These are phyloP conservation scores for Fusarium incarnatum DNA, from an alignment of 2,329 filamentous ascomycete species.

Conservation along the genomic window DNA sequence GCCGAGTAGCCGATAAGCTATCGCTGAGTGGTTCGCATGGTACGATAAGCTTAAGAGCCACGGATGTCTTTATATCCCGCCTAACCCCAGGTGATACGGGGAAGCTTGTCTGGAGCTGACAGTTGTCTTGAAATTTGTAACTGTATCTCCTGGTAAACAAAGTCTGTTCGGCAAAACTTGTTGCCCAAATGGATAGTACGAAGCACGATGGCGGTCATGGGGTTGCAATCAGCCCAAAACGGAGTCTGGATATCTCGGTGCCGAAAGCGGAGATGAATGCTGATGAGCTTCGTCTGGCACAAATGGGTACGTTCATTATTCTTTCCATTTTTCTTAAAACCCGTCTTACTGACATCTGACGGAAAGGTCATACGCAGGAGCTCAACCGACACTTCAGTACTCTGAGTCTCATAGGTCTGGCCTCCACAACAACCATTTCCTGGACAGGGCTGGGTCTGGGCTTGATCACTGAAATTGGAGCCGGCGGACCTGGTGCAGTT, in stretches of 20 bases:
- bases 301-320: background rate
- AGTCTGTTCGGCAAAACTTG: rapidly evolving
- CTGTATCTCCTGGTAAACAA: background rate
- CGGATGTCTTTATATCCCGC: background rate
- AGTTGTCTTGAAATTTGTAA: background rate
- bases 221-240: background rate
- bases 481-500: slow-evolving; percentile 6
- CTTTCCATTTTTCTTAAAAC: rapidly evolving
- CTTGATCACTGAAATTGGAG: slow-evolving; percentile 6
- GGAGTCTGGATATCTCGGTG: background rate
- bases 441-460: background rate
- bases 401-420: background rate
- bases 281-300: background rate
- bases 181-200: too few species aligned
- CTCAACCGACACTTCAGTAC: slow-evolving; percentile 6
- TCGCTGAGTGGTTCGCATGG: background rate
- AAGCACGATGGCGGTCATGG: too few species aligned
- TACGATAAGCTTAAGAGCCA: background rate
- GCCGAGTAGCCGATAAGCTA: background rate
- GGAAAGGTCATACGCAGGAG: slow-evolving; percentile 7
- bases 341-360: rapidly evolving
- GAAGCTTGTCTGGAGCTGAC: background rate
- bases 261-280: background rate
- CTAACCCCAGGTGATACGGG: background rate
- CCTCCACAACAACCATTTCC: slow-evolving; percentile 5